Percentiles rank a stretch among this genome's conserved stretches.
Evolutionary conservation across 495 filamentous ascomycete genomes (phyloP).

Genomic region (Penicillium longicatenatum): DNA sequence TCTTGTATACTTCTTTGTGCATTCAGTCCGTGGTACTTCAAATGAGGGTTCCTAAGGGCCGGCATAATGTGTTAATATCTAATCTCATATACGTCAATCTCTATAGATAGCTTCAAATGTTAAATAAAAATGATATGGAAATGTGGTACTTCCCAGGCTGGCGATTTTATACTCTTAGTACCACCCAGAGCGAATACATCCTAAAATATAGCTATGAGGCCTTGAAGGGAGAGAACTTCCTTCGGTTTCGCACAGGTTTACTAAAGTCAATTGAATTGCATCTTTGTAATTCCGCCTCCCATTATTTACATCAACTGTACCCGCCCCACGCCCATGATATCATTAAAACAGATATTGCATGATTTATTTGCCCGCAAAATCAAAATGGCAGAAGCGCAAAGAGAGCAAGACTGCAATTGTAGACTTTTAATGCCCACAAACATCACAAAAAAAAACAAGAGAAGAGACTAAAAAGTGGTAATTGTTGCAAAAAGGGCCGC

Average conservation of each 20-base stretch:
- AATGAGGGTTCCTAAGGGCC: not conserved
- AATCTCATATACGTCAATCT: not conserved
- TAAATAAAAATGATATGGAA: too few relatives aligned
- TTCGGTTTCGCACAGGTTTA: conserved; percentile 3
- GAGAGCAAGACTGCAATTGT: conserved; percentile 14
- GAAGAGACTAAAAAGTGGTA: conserved; percentile 27
- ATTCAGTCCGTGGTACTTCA: not conserved
- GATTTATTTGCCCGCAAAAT: conserved; percentile 27
- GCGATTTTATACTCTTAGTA: too few relatives aligned
- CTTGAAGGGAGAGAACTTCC: too few relatives aligned
- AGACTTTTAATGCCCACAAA: conserved; percentile 4
- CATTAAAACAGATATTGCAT: conserved; percentile 31
- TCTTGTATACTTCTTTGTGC: not conserved
- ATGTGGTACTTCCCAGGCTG: too few relatives aligned
- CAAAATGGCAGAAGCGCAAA: conserved; percentile 15
- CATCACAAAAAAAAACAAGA: conserved; percentile 10
- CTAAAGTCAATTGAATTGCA: conserved; percentile 11
- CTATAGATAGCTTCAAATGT: not conserved
- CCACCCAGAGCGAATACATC: too few relatives aligned
- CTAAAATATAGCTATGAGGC: too few relatives aligned
- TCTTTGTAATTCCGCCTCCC: conserved; percentile 20
- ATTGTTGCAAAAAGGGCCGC: conserved; percentile 20
- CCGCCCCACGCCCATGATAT: conserved; percentile 31
- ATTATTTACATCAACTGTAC: conserved; percentile 46
- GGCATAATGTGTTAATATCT: not conserved